These are phyloP conservation scores for Zygosaccharomyces rouxii DNA, from an alignment of 805 yeast genomes.

Conservation along the genomic window DNA sequence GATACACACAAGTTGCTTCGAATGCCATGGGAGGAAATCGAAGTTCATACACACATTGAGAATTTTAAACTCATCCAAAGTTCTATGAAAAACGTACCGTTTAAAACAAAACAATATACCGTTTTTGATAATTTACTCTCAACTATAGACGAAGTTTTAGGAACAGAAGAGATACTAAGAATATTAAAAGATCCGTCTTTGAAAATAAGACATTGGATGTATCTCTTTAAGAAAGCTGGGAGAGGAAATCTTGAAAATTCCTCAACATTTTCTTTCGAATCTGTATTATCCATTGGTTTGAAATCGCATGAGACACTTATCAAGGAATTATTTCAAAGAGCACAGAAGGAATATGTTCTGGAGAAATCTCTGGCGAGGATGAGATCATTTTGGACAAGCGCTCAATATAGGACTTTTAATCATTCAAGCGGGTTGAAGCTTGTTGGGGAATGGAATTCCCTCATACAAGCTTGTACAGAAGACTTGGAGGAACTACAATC, in stretches of 20 bases:
- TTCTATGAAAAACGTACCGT: constrained; percentile 1
- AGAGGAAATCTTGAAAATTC: background rate
- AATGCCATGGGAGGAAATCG: constrained; percentile 12
- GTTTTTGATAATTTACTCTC: constrained; percentile 8
- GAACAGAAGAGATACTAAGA: constrained; percentile 31
- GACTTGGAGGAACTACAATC: constrained; percentile 60
- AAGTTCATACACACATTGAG: background rate
- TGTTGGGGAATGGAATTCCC: constrained; percentile 61
- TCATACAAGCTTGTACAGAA: constrained; percentile 55
- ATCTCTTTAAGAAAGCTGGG: constrained; percentile 38
- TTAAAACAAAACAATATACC: constrained; percentile 5
- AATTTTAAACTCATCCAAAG: background rate
- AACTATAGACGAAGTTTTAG: constrained; percentile 2
- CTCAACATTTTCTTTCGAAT: constrained; percentile 40
- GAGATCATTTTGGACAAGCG: constrained; percentile 50
- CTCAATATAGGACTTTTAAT: constrained; percentile 49
- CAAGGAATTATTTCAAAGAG: constrained; percentile 50
- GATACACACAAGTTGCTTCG: constrained; percentile 4
- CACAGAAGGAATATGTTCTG: constrained; percentile 66
- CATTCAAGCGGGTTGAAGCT: constrained; percentile 50
- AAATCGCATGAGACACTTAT: constrained; percentile 43
- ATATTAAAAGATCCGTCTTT: constrained; percentile 55
- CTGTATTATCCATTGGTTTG: constrained; percentile 58
- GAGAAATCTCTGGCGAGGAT: constrained; percentile 53
- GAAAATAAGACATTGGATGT: constrained; percentile 63